These are phyloP conservation scores for Cryptomeria japonica DNA, from an alignment of 75 land plant species.

Conservation along the genomic window DNA sequence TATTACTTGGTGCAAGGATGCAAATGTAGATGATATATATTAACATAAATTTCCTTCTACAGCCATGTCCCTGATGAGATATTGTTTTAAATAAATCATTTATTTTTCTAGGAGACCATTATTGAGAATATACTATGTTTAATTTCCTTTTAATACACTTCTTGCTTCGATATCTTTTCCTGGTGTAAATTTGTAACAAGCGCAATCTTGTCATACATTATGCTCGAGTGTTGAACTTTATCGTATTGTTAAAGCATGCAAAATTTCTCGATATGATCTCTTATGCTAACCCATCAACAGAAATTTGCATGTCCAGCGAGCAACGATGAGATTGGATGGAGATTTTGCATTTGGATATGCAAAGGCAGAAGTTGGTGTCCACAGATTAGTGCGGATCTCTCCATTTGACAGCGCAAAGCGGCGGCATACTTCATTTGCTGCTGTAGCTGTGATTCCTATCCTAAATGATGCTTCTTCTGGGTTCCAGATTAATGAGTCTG, in stretches of 20 bases:
- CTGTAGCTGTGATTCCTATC: conserved; percentile 96
- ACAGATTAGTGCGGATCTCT: conserved; percentile 92
- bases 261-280: not conserved
- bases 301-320: conserved; percentile 51
- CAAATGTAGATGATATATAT: not conserved
- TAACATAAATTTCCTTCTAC: not conserved
- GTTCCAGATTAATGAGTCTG: conserved; percentile 78
- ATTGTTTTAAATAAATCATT: not conserved
- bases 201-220: not conserved
- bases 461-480: conserved; percentile 54
- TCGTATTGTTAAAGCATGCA: not conserved
- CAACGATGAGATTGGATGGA: conserved; percentile 94
- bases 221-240: not conserved
- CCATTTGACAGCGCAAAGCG: conserved; percentile 94
- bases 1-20: not conserved
- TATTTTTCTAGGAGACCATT: not conserved
- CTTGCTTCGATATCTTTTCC: not conserved
- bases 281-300: not conserved
- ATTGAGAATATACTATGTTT: not conserved
- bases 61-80: not conserved
- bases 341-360: conserved; percentile 97
- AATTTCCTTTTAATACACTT: not conserved
- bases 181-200: not conserved
- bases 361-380: conserved; percentile 96
- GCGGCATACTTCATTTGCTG: conserved; percentile 98